Conservation (phyloP, 2,329 filamentous ascomycete species). For the Lecanoromycetidae sp. region DNA sequence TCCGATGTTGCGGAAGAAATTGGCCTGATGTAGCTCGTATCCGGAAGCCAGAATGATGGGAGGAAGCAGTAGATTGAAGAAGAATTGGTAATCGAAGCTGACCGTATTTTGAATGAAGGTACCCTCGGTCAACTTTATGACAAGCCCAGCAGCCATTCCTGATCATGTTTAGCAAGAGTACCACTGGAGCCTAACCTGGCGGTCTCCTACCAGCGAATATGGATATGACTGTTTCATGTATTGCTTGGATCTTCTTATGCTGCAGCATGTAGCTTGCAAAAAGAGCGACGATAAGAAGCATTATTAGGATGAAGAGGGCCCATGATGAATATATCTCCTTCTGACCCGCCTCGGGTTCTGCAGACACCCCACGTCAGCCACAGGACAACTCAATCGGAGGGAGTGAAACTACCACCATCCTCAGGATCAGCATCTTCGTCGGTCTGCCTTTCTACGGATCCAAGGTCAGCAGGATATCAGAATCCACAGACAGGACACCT, state of each 20-base stretch:
- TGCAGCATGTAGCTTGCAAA: constrained; percentile 96
- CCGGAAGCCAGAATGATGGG: constrained; percentile 95
- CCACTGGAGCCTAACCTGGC: too few species aligned
- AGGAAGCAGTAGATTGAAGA: constrained; percentile 97
- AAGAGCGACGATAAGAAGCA: constrained; percentile 84
- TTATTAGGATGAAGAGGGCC: constrained; percentile 93
- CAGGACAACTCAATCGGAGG: too few species aligned
- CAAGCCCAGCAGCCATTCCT: constrained; percentile 92
- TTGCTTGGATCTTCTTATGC: constrained; percentile 90
- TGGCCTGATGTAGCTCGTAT: constrained; percentile 94
- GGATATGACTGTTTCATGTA: constrained; percentile 95
- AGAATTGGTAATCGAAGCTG: constrained; percentile 97
- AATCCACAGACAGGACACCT: not conserved
- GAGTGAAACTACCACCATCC: constrained; percentile 13
- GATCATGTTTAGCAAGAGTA: constrained; percentile 12
- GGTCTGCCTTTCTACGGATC: constrained; percentile 12
- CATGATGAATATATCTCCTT: constrained; percentile 94
- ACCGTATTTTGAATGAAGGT: constrained; percentile 80
- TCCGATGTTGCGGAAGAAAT: constrained; percentile 97
- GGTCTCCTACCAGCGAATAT: constrained; percentile 71
- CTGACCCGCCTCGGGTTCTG: constrained; percentile 67
- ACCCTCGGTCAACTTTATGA: constrained; percentile 69
- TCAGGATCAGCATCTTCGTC: constrained; percentile 20
- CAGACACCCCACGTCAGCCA: constrained; percentile 24
- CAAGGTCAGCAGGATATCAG: not conserved